Percentiles rank a stretch among this genome's conserved stretches.
Conservation (phyloP, 1,284 basidiomycete genomes). For the Pseudozyma pruni region DNA sequence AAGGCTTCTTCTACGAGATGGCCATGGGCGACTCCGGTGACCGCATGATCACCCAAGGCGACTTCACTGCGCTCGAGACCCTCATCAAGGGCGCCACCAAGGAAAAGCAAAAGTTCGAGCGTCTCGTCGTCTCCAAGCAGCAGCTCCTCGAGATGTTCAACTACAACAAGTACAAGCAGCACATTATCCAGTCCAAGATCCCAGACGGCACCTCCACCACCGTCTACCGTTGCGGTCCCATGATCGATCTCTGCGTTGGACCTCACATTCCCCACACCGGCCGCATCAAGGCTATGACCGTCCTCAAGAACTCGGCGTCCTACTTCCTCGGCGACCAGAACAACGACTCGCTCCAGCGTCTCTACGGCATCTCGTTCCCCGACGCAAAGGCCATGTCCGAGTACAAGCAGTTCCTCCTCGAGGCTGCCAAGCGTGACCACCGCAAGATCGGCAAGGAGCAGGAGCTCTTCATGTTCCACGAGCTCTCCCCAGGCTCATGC, state of each 20-base stretch:
- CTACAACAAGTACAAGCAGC: slow-evolving; percentile 99
- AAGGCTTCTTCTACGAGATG: slow-evolving; percentile 99
- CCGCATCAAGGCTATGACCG: slow-evolving; percentile 81
- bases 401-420: slow-evolving; percentile 94
- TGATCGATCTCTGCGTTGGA: slow-evolving; percentile 97
- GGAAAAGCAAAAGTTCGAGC: slow-evolving; percentile 97
- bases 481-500: slow-evolving; percentile 90
- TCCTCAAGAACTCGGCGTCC: slow-evolving; percentile 84
- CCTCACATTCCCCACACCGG: slow-evolving; percentile 98
- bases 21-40: slow-evolving; percentile 67
- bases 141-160: slow-evolving; percentile 95
- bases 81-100: slow-evolving; percentile 87
- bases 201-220: slow-evolving; percentile 97
- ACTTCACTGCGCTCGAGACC: slow-evolving; percentile 91
- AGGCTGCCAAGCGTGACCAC: slow-evolving; percentile 97
- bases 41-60: slow-evolving; percentile 71
- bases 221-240: slow-evolving; percentile 97
- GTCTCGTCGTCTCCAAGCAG: slow-evolving; percentile 91
- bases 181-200: slow-evolving; percentile 94
- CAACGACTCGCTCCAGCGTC: slow-evolving; percentile 94
- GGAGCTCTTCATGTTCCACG: slow-evolving; percentile 98
- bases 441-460: slow-evolving; percentile 78
- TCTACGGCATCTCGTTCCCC: slow-evolving; percentile 99
- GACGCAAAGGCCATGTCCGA: slow-evolving; percentile 95
- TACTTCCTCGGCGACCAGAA: slow-evolving; percentile 96